Base-by-base conservation (phyloP, 139 green algal species). In the Picochlorum sp. region DNA sequence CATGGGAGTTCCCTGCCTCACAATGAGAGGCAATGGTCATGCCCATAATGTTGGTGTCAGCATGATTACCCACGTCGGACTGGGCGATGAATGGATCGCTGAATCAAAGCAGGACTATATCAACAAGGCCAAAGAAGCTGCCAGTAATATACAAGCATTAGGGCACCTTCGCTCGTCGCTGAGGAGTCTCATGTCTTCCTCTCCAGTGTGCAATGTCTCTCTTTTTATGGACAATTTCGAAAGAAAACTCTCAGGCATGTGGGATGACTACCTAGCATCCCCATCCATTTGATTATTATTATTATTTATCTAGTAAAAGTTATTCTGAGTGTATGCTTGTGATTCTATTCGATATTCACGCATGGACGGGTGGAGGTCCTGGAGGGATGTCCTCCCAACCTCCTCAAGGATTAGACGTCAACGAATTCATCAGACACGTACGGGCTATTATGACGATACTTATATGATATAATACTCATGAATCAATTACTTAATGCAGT, bases 1-100 rank as follows among this genome's bases (percentile, higher is more conserved):
- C 72, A 98, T 98, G 93, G 81, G 91, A 10, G 91, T 97, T 13
- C 90, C 91, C 2, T 86, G 77, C 55, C 58, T 97, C n/a, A 96
- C 92, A 0, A 66, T 95, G 60, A 58, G 45, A 9, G 93, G 93
- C 21, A 6, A 47, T 23, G 90, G 92, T 74, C 93, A 98, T 68
- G 93, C 93, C 0, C 88, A 97, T 72, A 98, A 98, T 64, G 93
- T 98, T 9, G 88, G 90, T 16, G 79, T 83, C 6, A 90, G 75
- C 49, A 77, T 98, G 70, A 75, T 98, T n/a, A 74, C 62, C 0
- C 76, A 81, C 3, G 47, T 96, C 31, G 89, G 90, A 6, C 37
- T 96, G 31, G 44, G 74, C 1, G 57, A 84, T 1, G 70, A 82
- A 18, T 97, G 89, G 82, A 82, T 96, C 45, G 88, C 89, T 0